Percentiles rank a stretch among this genome's conserved stretches.
Evolutionary conservation across 1,139 yeast species (phyloP).

Genomic region (Yamadazyma dushanensis): DNA sequence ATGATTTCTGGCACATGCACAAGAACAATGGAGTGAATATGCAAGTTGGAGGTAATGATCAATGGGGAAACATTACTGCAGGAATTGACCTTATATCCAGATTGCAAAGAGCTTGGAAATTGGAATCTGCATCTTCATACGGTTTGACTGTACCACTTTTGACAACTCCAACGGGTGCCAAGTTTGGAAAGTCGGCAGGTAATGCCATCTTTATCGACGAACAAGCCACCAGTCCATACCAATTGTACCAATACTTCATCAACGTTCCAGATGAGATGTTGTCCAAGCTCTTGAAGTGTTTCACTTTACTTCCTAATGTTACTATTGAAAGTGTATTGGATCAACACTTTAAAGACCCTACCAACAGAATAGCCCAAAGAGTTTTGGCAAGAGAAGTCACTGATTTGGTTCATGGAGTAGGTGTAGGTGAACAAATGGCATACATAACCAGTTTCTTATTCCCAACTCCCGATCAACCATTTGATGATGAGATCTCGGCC

Average conservation of each 20-base stretch:
- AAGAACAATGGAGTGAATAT: conserved; percentile 57
- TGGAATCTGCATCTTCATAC: conserved; percentile 34
- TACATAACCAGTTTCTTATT: conserved; percentile 64
- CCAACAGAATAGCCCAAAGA: conserved; percentile 69
- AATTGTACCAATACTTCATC: conserved; percentile 82
- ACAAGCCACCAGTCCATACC: conserved; percentile 71
- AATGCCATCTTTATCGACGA: conserved; percentile 89
- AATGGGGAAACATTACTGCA: conserved; percentile 98
- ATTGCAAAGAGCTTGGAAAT: conserved; percentile 31
- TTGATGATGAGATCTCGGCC: conserved; percentile 48
- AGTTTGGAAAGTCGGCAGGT: conserved; percentile 97
- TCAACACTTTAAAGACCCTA: conserved; percentile 59
- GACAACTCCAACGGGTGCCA: conserved; percentile 87
- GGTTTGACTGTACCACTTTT: conserved; percentile 90
- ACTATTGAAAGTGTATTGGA: conserved; percentile 54
- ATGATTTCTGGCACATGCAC: conserved; percentile 85
- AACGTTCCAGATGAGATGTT: conserved; percentile 81
- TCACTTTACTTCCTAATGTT: conserved; percentile 71
- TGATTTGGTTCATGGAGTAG: conserved; percentile 82
- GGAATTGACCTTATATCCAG: conserved; percentile 87
- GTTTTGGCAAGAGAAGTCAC: conserved; percentile 82
- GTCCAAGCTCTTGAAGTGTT: conserved; percentile 63
- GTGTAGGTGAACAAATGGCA: conserved; percentile 67
- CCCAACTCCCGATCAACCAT: conserved; percentile 56
- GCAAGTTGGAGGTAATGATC: conserved; percentile 97